Base-by-base conservation (phyloP, 2,329 filamentous ascomycete species). In the Lasiodiplodia sp. region DNA sequence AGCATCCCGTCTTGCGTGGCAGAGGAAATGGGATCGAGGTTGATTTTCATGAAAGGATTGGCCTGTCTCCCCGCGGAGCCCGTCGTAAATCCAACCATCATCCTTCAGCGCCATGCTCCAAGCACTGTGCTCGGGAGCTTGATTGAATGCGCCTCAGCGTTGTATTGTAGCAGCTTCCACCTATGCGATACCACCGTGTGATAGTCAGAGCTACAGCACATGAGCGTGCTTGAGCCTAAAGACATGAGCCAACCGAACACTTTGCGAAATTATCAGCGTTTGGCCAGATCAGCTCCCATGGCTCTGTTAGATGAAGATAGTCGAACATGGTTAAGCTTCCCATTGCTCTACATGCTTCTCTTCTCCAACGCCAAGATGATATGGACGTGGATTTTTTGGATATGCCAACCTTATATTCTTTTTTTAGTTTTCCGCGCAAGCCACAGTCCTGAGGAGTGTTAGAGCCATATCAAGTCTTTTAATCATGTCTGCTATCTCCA, bases 401-500 rank as follows among this genome's bases (percentile, higher is more conserved):
- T 51, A 51, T 63, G n/a, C 23, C 44, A 28, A 51, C 34, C 28
- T 37, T 28, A 31, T 34, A 11, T 23, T 16, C 6, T 25, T 56
- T n/a, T 25, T 52, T 47, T 16, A 6, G 5, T 21, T 18, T 34
- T 21, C 58, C 58, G 44, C 58, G 16, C 23, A 31, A 51, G 34
- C 58, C 57, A 40, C 57, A 16, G 49, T 34, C 25, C 37, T 23
- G 40, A 44, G 58, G 51, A 25, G 37, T 28, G 34, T 14, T 8
- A 63, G 44, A 49, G 44, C 23, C 58, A 63, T 51, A 44, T 49
- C 21, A 44, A 63, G 18, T 34, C 18, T 44, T 25, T 16, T n/a
- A 5, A 47, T 38, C 28, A n/a, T 37, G 5, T 18, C 44, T n/a
- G 12, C 60, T 64, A 64, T 47, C 40, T 23, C 12, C 23, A 8